Conservation (phyloP, 108 stramenopile genomes). For the Bacterosira constricta region DNA sequence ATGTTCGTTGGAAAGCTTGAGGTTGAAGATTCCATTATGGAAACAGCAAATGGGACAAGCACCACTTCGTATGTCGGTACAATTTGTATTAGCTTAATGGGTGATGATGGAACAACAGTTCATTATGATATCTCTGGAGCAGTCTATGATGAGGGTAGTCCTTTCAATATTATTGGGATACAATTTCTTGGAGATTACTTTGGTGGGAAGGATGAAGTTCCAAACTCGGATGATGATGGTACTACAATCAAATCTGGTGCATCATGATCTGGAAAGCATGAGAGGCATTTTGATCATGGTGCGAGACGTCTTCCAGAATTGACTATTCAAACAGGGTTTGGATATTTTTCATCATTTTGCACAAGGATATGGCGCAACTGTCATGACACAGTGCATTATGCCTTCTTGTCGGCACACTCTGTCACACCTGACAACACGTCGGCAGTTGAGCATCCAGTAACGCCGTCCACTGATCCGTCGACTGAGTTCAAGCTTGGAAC, state of each 20-base stretch:
- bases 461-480: no score
- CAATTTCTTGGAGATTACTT: not conserved
- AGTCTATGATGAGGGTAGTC: not conserved
- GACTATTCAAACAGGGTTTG: not conserved
- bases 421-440: not conserved
- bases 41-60: not conserved
- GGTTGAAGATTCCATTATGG: not conserved
- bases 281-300: not conserved
- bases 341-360: not conserved
- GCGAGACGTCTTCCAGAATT: not conserved
- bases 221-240: not conserved
- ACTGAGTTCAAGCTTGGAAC: not conserved
- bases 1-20: not conserved
- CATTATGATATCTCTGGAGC: not conserved
- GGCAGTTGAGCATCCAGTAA: no score
- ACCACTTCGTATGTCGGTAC: not conserved
- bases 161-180: not conserved
- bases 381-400: not conserved
- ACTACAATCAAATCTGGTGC: not conserved
- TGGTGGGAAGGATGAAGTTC: not conserved
- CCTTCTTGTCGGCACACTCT: constrained; percentile 5
- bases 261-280: not conserved
- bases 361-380: not conserved
- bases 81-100: not conserved
- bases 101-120: not conserved